Evolutionary conservation across 768 basidiomycete species (phyloP), one percentile per base, ranked within the genome.

Genomic region (Kwoniella sp.): DNA sequence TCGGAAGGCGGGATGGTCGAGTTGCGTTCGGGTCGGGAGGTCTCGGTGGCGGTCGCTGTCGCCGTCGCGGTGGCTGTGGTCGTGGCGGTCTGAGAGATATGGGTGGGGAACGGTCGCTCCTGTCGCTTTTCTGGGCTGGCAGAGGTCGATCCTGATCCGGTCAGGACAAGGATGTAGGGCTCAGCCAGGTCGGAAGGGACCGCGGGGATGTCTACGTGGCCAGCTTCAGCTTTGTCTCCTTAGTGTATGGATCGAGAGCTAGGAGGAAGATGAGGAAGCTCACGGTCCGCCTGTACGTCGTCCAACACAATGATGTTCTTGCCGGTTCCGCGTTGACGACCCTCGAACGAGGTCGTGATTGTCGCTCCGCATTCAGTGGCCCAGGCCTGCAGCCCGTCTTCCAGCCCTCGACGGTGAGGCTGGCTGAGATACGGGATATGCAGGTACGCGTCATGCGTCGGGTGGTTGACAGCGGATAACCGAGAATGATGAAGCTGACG

Each of bases 401-500:
- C 49, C 5, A 71, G 41, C 10, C 46, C 23, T 2, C 33, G 22
- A 25, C 39, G 48, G 10, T 41, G 38, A 2, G 64, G 65, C 17
- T 54, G 44, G 20, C 57, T 39, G 17, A 69, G 47, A 46, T 71
- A 71, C 19, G 70, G 70, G n/a, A 71, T 55, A 32, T 66, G 60
- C n/a, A 71, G 54, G 45, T 62, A 56, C 31, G 62, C 57, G 23
- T 54, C 52, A 26, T 52, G 20, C 2, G 42, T 28, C 20, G 45
- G 38, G 22, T 45, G 34, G 15, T 39, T 41, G n/a, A 65, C 42
- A 5, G 55, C 37, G 11, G 56, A 28, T 12, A 68, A 29, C 17
- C 60, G 66, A 19, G 66, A 63, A 27, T 60, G 57, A 36, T 70
- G 66, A 5, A 70, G 56, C 68, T 70, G 31, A n/a, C n/a, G n/a